A percentile compares a stretch with the other conserved stretches of the same genome.
Conservation (phyloP, 1,284 basidiomycete species). For the Austroboletus novae-zelandiae region DNA sequence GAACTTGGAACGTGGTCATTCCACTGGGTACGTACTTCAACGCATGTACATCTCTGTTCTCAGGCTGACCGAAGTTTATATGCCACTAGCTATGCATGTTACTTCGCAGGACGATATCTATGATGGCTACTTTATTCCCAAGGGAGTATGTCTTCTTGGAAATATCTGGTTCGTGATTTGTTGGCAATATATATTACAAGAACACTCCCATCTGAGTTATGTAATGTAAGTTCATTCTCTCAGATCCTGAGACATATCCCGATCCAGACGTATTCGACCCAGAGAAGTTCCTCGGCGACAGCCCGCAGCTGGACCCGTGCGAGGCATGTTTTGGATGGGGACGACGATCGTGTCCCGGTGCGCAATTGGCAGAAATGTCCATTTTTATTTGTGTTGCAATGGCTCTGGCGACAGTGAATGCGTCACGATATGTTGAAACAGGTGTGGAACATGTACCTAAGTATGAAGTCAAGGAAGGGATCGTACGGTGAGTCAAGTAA, state of each 20-base stretch:
- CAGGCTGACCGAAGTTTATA: conserved; percentile 14
- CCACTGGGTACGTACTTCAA: conserved; percentile 10
- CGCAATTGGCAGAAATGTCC: conserved; percentile 8
- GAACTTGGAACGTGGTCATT: conserved; percentile 18
- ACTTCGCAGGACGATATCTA: conserved; percentile 35
- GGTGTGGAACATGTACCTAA: conserved; percentile 8
- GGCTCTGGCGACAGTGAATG: conserved; percentile 14
- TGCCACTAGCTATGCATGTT: conserved; percentile 32
- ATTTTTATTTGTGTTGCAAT: conserved; percentile 19
- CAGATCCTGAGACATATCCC: conserved; percentile 10
- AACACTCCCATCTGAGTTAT: background rate
- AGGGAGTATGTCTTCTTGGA: conserved; percentile 26
- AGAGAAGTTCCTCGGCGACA: conserved; percentile 14
- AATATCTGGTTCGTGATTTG: conserved; percentile 17
- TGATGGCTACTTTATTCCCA: conserved; percentile 39
- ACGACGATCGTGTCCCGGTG: conserved; percentile 14
- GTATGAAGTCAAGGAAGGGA: conserved; percentile 5
- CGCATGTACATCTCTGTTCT: no score
- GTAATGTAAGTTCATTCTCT: conserved; percentile 9
- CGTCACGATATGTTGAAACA: conserved; percentile 8
- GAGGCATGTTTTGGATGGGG: conserved; percentile 18
- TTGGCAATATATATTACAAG: no score
- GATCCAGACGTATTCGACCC: conserved; percentile 15
- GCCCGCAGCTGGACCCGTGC: conserved; percentile 11
- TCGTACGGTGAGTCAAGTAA: conserved; percentile 3